A percentile compares a stretch with the other conserved stretches of the same genome.
Evolutionary conservation across 805 yeast species (phyloP).

Genomic region (Nakazawaea peltata): DNA sequence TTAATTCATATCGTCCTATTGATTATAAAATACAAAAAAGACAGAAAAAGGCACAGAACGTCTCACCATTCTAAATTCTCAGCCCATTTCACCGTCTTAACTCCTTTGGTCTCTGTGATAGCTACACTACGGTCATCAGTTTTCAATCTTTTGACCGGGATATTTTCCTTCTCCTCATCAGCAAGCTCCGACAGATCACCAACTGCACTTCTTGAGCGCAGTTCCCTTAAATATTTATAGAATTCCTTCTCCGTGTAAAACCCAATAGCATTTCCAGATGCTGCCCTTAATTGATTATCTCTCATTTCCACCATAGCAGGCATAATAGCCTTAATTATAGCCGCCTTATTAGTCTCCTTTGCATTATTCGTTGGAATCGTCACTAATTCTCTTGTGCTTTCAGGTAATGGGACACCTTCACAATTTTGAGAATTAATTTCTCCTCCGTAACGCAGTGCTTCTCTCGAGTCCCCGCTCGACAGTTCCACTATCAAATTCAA

Average conservation of each 20-base stretch:
- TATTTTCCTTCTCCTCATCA: constrained; percentile 6
- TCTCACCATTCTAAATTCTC: constrained; percentile 12
- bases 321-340: constrained; percentile 25
- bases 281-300: neutral
- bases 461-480: constrained; percentile 49
- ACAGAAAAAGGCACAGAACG: neutral
- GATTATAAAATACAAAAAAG: too few relatives aligned
- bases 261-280: constrained; percentile 14
- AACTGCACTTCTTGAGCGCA: too few relatives aligned
- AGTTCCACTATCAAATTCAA: constrained; percentile 51
- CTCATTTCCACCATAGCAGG: constrained; percentile 8
- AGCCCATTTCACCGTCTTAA: constrained; percentile 11
- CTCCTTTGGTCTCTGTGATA: neutral
- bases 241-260: constrained; percentile 21
- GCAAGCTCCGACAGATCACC: neutral
- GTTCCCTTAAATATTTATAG: constrained; percentile 13
- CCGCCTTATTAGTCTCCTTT: constrained; percentile 22
- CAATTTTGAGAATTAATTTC: constrained; percentile 57
- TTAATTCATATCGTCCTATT: neutral
- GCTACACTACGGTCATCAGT: neutral
- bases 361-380: constrained; percentile 43
- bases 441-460: constrained; percentile 64
- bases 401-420: constrained; percentile 57
- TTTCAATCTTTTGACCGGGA: constrained; percentile 3
- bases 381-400: constrained; percentile 45